Base-by-base conservation (phyloP, 345 rosid genomes). In the Salix exigua region DNA sequence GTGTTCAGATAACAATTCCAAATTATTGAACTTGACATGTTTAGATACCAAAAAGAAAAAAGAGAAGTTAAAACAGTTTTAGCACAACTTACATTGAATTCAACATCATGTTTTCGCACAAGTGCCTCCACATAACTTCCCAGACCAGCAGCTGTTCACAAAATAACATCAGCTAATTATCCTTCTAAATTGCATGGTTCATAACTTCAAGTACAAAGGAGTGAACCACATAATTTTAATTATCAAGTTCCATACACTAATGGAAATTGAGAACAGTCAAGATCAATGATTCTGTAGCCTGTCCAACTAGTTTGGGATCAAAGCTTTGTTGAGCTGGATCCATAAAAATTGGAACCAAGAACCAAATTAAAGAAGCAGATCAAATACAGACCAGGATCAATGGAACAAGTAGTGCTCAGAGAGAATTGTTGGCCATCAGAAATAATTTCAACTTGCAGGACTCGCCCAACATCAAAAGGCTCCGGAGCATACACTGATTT, bases 81-180 rank as follows among this genome's bases (percentile, higher is more conserved):
- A 38, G 50, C 73, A 73, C 35, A 37, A 80, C 86, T 73, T 90
- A 96, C 99, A 82, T 92, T 91, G 82, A 92, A 94, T 79, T 90
- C 92, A 75, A 91, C 87, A 73, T 96, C 99, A 70, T 92, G 97
- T 80, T 91, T 96, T 73, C 93, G 86, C 81, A 92, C 93, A 80
- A 92, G 92, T 23, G 97, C 94, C 86, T 96, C 99, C 73, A 96
- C 97, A 75, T 94, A 91, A 90, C 89, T 92, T 82, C 99, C 98
- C 81, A 96, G 84, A 73, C 98, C 97, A 77, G 99, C 91, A 87
- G 95, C 99, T 96, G 89, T 77, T 80, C 75, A 81, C 69, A 81
- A 55, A 58, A 81, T 44, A 5, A 79, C 14, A 63, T 84, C 6
- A 73, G 69, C 67, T 16, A 25, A 70, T 73, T 53, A 17, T 21